Evolutionary conservation across 495 filamentous ascomycete genomes (phyloP).

Genomic region (Cercophora newfieldiana): DNA sequence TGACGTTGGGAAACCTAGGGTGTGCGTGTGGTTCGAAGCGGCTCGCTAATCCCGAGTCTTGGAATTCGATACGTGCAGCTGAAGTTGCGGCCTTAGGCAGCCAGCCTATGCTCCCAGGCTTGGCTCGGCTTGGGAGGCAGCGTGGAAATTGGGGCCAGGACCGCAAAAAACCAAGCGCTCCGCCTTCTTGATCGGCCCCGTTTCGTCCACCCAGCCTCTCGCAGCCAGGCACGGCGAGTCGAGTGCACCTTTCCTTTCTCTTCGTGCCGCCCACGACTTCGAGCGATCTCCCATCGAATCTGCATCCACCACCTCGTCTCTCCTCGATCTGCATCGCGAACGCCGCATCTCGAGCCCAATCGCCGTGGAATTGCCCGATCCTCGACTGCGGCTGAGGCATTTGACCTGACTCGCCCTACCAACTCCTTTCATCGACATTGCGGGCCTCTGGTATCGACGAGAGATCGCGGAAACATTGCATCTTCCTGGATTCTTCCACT

Average conservation of each 20-base stretch:
- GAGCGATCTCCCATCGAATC: neutral
- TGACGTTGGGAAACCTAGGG: constrained; percentile 7
- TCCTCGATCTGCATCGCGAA: neutral
- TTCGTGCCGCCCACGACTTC: constrained; percentile 11
- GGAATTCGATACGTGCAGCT: constrained; percentile 9
- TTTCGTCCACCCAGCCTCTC: constrained; percentile 35
- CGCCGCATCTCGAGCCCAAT: constrained; percentile 1
- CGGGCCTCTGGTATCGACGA: constrained; percentile 9
- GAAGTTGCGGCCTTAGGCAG: constrained; percentile 10
- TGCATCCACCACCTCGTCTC: constrained; percentile 6
- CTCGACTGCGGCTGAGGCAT: constrained; percentile 36
- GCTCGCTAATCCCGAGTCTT: constrained; percentile 9
- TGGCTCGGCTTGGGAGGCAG: constrained; percentile 14
- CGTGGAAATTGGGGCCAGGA: constrained; percentile 27
- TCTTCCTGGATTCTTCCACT: neutral
- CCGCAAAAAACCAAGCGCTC: constrained; percentile 32
- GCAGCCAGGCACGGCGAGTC: constrained; percentile 31
- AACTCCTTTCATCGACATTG: constrained; percentile 17
- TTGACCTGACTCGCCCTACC: constrained; percentile 28
- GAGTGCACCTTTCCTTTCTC: constrained; percentile 21
- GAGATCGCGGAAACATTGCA: neutral
- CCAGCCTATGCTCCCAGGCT: constrained; percentile 4
- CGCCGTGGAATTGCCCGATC: constrained; percentile 13
- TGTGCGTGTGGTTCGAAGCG: neutral
- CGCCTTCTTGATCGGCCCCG: constrained; percentile 27